Percentiles rank a stretch among this genome's conserved stretches.
Conservation (phyloP, 2,329 filamentous ascomycete species). For the Coleophoma eucalyptorum region DNA sequence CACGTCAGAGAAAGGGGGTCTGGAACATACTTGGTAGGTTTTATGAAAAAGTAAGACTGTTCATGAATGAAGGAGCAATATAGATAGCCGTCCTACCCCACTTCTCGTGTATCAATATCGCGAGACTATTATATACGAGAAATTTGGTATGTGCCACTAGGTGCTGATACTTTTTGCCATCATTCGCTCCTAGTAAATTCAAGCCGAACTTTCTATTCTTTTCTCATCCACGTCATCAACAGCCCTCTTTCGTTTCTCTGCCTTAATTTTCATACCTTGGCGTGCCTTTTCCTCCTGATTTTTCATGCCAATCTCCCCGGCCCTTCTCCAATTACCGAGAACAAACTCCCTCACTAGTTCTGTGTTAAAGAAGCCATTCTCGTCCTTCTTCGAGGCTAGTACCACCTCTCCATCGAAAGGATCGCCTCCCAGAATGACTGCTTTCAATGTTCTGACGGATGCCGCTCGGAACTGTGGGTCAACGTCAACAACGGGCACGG, state of each 20-base stretch:
- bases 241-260: conserved; percentile 7
- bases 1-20: no score
- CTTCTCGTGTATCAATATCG: no score
- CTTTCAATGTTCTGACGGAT: conserved; percentile 39
- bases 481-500: conserved; percentile 24
- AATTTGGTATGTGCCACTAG: no score
- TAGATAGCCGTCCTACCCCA: no score
- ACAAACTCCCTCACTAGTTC: conserved; percentile 40
- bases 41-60: no score
- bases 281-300: conserved; percentile 15
- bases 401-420: conserved; percentile 31
- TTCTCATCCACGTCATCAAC: no score
- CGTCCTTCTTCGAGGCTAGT: conserved; percentile 24
- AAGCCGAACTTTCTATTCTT: no score
- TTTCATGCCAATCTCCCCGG: conserved; percentile 31
- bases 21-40: no score
- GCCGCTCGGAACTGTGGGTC: conserved; percentile 17
- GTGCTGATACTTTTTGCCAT: no score
- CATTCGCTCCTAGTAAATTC: no score
- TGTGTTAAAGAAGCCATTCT: conserved; percentile 39
- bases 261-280: conserved; percentile 14
- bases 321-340: conserved; percentile 29
- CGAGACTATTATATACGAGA: no score
- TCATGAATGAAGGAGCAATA: no score
- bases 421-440: conserved; percentile 44